phyloP scores from a whole-genome alignment of 1,284 basidiomycete genomes.

The Singerocomus inundabilis region DNA sequence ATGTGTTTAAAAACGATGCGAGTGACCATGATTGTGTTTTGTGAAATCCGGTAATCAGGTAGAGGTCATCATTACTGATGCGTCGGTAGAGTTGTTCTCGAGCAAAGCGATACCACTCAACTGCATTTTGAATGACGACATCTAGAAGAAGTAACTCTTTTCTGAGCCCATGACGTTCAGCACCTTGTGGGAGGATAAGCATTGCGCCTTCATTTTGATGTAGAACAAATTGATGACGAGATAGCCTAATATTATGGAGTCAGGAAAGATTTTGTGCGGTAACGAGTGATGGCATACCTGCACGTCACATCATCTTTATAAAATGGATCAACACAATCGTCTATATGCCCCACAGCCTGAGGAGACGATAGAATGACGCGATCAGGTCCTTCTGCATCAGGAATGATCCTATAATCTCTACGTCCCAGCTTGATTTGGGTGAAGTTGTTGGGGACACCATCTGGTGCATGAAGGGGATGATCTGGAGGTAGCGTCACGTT shows the following conservation, averaged over 20 bases:
- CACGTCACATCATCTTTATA: too few relatives aligned
- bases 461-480: conserved; percentile 7
- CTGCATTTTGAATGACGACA: not conserved
- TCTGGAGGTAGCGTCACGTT: conserved; percentile 24
- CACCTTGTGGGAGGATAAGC: conserved; percentile 17
- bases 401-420: not conserved
- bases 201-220: conserved; percentile 14
- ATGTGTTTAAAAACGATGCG: not conserved
- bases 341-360: too few relatives aligned
- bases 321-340: too few relatives aligned
- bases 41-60: conserved; percentile 16
- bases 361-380: conserved; percentile 10
- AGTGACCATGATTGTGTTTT: conserved; percentile 17
- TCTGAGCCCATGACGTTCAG: conserved; percentile 7
- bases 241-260: too few relatives aligned
- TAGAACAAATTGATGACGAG: too few relatives aligned
- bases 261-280: too few relatives aligned
- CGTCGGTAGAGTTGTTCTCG: conserved; percentile 8
- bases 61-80: conserved; percentile 15
- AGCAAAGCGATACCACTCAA: conserved; percentile 13
- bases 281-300: too few relatives aligned
- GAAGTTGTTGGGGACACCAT: conserved; percentile 19
- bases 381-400: conserved; percentile 9
- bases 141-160: too few relatives aligned
- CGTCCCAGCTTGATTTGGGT: conserved; percentile 1